These are phyloP conservation scores for Spathaspora hagerdaliae DNA, from an alignment of 805 yeast species.

Conservation along the genomic window DNA sequence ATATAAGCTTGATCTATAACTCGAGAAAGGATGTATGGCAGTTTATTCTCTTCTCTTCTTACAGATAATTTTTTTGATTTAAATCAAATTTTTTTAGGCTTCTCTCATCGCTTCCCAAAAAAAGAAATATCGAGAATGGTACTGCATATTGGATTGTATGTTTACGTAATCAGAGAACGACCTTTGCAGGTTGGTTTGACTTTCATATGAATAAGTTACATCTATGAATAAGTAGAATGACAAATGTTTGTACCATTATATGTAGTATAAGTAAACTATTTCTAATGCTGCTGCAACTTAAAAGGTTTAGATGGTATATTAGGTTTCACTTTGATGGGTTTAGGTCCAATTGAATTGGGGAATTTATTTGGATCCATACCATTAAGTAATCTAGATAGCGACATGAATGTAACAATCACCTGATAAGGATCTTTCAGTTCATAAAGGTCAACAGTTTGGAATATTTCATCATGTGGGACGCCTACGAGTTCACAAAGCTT, in stretches of 20 bases:
- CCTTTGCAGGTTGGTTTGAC: too few relatives aligned
- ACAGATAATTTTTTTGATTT: neutral
- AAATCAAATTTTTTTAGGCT: neutral
- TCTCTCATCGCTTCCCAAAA: neutral
- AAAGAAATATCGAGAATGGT: neutral
- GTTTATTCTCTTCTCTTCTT: too few relatives aligned
- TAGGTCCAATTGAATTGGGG: slow-evolving; percentile 39
- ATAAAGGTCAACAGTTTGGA: slow-evolving; percentile 72
- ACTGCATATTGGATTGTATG: neutral
- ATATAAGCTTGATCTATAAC: too few relatives aligned
- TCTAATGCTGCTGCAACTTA: slow-evolving; percentile 11
- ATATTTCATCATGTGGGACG: slow-evolving; percentile 76
- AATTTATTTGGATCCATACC: slow-evolving; percentile 25
- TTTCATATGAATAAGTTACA: too few relatives aligned
- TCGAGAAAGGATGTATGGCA: too few relatives aligned
- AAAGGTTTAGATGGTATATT: slow-evolving; percentile 56
- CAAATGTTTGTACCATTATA: too few relatives aligned
- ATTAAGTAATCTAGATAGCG: slow-evolving; percentile 68
- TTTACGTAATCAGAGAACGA: too few relatives aligned
- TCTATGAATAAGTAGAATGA: too few relatives aligned
- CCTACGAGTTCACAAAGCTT: slow-evolving; percentile 59
- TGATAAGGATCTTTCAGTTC: slow-evolving; percentile 76
- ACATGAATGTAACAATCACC: slow-evolving; percentile 67
- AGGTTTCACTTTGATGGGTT: slow-evolving; percentile 40
- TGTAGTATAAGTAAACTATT: too few relatives aligned